A percentile compares a stretch with the other conserved stretches of the same genome.
phyloP scores from a whole-genome alignment of 306 rosid species.

The Senna siamea region DNA sequence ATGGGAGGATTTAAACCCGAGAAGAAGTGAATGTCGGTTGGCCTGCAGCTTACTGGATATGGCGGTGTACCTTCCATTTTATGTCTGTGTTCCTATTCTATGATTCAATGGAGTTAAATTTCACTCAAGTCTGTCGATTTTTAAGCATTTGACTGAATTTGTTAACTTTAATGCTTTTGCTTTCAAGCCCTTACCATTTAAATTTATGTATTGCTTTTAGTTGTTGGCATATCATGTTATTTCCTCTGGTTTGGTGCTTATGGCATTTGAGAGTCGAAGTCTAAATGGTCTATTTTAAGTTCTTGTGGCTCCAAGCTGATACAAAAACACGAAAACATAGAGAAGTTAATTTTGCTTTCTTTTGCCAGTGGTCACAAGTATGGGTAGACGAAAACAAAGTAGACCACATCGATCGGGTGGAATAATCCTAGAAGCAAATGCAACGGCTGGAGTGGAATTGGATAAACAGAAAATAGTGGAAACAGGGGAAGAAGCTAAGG shows the following conservation, averaged over 20 bases:
- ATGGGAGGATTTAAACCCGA: neutral
- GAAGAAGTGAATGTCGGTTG: conserved; percentile 9
- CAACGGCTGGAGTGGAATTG: conserved; percentile 48
- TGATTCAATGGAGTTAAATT: conserved; percentile 28
- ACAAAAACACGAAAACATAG: neutral
- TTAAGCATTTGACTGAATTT: conserved; percentile 19
- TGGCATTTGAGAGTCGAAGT: conserved; percentile 31
- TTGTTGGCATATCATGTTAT: neutral
- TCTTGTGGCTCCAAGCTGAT: conserved; percentile 28
- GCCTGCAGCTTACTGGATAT: conserved; percentile 13
- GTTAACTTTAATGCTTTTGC: conserved; percentile 25
- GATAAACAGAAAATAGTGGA: conserved; percentile 43
- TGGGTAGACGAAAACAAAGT: conserved; percentile 85
- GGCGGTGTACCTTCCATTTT: conserved; percentile 26
- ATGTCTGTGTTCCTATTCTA: conserved; percentile 13
- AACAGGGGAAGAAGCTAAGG: conserved; percentile 45
- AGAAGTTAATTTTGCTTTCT: conserved; percentile 18
- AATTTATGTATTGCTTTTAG: conserved; percentile 27
- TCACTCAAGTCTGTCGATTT: conserved; percentile 21
- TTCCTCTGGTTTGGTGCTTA: conserved; percentile 28
- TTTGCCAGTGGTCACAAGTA: conserved; percentile 44
- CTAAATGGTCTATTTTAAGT: neutral
- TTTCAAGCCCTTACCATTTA: conserved; percentile 8
- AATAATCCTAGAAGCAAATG: conserved; percentile 45
- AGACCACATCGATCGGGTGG: conserved; percentile 74